A percentile compares a stretch with the other conserved stretches of the same genome.
These are phyloP conservation scores for Apiotrichum gamsii DNA, from an alignment of 1,284 basidiomycete genomes.

Conservation along the genomic window DNA sequence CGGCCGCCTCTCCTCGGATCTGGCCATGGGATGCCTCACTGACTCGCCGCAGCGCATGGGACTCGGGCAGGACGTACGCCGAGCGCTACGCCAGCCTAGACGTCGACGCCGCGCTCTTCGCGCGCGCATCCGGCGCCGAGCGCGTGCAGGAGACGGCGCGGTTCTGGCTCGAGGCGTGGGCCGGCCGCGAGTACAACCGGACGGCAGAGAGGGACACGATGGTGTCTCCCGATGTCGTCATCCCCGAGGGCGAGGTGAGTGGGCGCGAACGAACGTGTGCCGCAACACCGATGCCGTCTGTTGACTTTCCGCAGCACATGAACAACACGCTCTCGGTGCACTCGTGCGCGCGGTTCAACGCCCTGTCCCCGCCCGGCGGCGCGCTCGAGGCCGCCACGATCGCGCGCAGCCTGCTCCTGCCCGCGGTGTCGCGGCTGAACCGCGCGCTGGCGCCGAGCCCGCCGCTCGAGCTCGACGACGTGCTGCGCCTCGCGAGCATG, in stretches of 20 bases:
- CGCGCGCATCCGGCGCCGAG: slow-evolving; percentile 57
- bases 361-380: background rate
- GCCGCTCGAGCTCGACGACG: slow-evolving; percentile 56
- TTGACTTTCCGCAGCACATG: slow-evolving; percentile 41
- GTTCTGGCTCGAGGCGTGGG: slow-evolving; percentile 57
- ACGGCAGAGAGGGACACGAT: background rate
- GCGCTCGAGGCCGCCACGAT: background rate
- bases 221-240: slow-evolving; percentile 22
- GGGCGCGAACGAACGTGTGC: background rate
- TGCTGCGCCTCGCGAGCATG: slow-evolving; percentile 60
- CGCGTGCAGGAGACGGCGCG: slow-evolving; percentile 62
- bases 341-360: slow-evolving; percentile 59
- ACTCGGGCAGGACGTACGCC: slow-evolving; percentile 24
- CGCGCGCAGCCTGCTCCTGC: background rate
- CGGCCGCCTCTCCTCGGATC: too few relatives aligned
- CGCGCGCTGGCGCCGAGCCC: slow-evolving; percentile 52
- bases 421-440: slow-evolving; percentile 46
- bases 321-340: slow-evolving; percentile 70
- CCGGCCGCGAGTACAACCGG: slow-evolving; percentile 19
- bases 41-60: slow-evolving; percentile 48
- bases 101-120: slow-evolving; percentile 51
- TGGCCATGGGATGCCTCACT: too few relatives aligned
- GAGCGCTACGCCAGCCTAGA: slow-evolving; percentile 45
- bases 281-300: background rate
- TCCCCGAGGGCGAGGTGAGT: slow-evolving; percentile 31